A percentile compares a stretch with the other conserved stretches of the same genome.
Conservation (phyloP, 495 filamentous ascomycete species). For the Durotheca rogersii region DNA sequence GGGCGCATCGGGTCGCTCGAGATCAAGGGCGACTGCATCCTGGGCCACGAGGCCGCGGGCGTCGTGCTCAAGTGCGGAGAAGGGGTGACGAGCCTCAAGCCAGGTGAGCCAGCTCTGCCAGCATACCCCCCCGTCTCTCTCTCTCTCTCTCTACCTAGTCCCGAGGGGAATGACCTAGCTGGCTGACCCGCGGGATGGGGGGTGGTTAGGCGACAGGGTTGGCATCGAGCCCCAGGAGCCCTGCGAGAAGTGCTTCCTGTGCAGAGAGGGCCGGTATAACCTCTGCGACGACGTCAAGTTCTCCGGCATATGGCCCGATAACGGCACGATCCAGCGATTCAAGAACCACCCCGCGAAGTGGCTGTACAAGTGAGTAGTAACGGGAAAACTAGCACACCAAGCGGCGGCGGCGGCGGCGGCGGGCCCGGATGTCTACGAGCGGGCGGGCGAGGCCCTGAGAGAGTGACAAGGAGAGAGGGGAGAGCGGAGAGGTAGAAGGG, state of each 20-base stretch:
- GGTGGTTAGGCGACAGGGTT: constrained; percentile 45
- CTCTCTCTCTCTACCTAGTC: too few species aligned
- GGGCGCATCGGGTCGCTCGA: constrained; percentile 49
- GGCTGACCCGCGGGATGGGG: not conserved
- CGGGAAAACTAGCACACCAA: too few species aligned
- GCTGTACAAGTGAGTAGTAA: constrained; percentile 51
- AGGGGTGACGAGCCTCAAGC: constrained; percentile 44
- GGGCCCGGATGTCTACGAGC: not conserved
- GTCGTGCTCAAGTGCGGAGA: constrained; percentile 47
- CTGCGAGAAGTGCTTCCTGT: constrained; percentile 49
- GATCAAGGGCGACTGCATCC: constrained; percentile 46
- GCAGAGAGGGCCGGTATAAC: constrained; percentile 50
- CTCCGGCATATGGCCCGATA: constrained; percentile 59
- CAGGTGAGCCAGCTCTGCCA: constrained; percentile 34
- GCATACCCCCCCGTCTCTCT: too few species aligned
- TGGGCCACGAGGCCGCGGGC: constrained; percentile 54
- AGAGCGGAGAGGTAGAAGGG: too few species aligned
- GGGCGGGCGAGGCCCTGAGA: too few species aligned
- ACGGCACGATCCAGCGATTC: constrained; percentile 59
- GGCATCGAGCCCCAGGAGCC: constrained; percentile 52
- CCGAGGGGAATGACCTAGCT: too few species aligned
- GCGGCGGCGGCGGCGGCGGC: too few species aligned
- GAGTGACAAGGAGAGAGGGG: too few species aligned
- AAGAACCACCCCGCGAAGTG: constrained; percentile 57
- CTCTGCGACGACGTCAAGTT: constrained; percentile 51